Percentiles rank a stretch among this genome's conserved stretches.
Evolutionary conservation across 2,329 filamentous ascomycete genomes (phyloP).

Genomic region (Fusarium sp.): DNA sequence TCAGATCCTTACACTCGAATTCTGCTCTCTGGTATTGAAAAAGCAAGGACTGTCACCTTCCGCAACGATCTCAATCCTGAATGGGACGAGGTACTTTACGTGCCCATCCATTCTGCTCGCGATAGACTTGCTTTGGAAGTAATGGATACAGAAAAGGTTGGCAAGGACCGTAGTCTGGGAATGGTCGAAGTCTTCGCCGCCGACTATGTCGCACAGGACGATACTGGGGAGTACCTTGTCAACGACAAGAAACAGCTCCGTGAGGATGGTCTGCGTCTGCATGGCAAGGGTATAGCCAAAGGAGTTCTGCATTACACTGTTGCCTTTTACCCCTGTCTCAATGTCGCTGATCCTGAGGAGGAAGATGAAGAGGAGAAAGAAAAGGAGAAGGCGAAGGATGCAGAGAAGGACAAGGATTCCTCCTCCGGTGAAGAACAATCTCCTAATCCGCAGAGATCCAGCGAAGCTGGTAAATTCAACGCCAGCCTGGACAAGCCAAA

Average conservation of each 20-base stretch:
- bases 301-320: constrained; percentile 84
- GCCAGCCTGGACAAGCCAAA: constrained; percentile 47
- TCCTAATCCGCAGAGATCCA: constrained; percentile 28
- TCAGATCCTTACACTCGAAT: constrained; percentile 95
- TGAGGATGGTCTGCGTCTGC: constrained; percentile 75
- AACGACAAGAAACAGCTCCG: constrained; percentile 78
- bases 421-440: constrained; percentile 28
- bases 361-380: constrained; percentile 77
- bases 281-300: constrained; percentile 78
- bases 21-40: constrained; percentile 87
- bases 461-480: constrained; percentile 56
- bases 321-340: constrained; percentile 89
- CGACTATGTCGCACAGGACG: constrained; percentile 81
- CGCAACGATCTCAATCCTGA: constrained; percentile 95
- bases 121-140: constrained; percentile 91
- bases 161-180: constrained; percentile 89
- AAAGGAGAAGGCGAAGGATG: constrained; percentile 46
- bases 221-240: constrained; percentile 81
- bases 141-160: constrained; percentile 94
- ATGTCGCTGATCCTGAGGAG: constrained; percentile 88
- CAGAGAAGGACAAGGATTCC: constrained; percentile 23
- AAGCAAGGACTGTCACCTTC: constrained; percentile 92
- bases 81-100: constrained; percentile 94
- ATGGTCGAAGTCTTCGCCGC: constrained; percentile 78
- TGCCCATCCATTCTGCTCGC: constrained; percentile 84